These are phyloP conservation scores for Peronospora destructor DNA, from an alignment of 352 stramenopile species.

Conservation along the genomic window DNA sequence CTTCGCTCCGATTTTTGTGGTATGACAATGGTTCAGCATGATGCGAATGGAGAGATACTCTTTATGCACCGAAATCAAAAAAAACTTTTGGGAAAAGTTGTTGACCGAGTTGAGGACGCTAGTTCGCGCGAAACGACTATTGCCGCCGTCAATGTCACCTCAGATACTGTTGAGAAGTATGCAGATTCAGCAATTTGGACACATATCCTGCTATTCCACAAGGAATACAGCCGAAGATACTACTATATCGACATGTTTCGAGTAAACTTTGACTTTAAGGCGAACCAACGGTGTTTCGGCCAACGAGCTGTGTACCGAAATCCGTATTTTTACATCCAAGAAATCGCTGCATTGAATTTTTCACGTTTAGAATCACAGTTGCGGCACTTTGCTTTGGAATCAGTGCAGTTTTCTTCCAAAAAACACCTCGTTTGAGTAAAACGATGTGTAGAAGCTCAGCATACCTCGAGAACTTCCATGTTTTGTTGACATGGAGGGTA, in stretches of 20 bases:
- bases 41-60: constrained; percentile 27
- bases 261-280: constrained; percentile 22
- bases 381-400: constrained; percentile 22
- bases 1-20: constrained; percentile 41
- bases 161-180: constrained; percentile 5
- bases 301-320: constrained; percentile 24
- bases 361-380: constrained; percentile 23
- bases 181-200: constrained; percentile 50
- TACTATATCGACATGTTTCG: constrained; percentile 41
- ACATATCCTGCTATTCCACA: constrained; percentile 50
- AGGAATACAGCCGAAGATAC: constrained; percentile 17
- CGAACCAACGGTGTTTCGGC: constrained; percentile 46
- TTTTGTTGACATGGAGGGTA: too few relatives aligned
- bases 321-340: constrained; percentile 31
- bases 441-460: not conserved
- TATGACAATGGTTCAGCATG: constrained; percentile 34
- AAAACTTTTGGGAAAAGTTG: constrained; percentile 29
- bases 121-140: constrained; percentile 5
- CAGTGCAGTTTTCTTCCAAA: not conserved
- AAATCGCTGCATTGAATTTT: constrained; percentile 19
- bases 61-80: constrained; percentile 48
- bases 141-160: not conserved
- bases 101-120: not conserved
- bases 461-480: not conserved
- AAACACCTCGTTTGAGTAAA: not conserved